These are phyloP conservation scores for Sarcocystis neurona DNA, from an alignment of 169 alveolate species.

Conservation along the genomic window DNA sequence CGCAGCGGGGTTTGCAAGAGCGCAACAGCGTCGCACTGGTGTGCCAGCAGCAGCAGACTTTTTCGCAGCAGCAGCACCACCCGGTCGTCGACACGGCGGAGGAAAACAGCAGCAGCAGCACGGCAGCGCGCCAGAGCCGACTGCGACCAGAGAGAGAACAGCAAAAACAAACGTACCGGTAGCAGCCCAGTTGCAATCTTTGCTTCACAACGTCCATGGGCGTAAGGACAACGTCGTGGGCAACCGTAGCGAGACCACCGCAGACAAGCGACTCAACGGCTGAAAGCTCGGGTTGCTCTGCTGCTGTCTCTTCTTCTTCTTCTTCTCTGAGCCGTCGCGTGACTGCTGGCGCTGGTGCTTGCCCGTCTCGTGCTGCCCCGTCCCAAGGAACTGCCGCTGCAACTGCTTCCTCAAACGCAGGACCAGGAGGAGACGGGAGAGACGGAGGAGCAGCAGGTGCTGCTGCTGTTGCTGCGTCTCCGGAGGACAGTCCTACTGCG, in stretches of 20 bases:
- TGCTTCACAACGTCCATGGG: slow-evolving; percentile 97
- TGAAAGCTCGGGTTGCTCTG: slow-evolving; percentile 50
- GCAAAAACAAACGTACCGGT: slow-evolving; percentile 44
- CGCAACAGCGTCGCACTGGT: no score
- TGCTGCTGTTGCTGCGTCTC: slow-evolving; percentile 8
- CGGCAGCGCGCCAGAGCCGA: not conserved
- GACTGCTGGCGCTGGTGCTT: not conserved
- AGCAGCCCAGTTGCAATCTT: slow-evolving; percentile 90
- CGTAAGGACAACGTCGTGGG: slow-evolving; percentile 94
- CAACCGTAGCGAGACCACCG: slow-evolving; percentile 93
- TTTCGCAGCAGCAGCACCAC: not conserved
- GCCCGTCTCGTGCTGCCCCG: not conserved
- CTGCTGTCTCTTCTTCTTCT: slow-evolving; percentile 19
- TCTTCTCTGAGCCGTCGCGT: not conserved
- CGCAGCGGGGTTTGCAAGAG: no score
- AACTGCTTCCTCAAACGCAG: slow-evolving; percentile 2
- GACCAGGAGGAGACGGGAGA: not conserved
- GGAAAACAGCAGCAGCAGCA: not conserved
- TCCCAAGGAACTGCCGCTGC: not conserved
- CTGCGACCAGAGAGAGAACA: no score
- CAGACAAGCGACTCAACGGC: slow-evolving; percentile 74
- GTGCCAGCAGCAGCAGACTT: no score
- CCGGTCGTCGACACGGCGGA: not conserved
- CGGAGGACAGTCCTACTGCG: not conserved
- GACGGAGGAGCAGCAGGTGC: not conserved